A percentile compares a stretch with the other conserved stretches of the same genome.
phyloP scores from a whole-genome alignment of 2,329 filamentous ascomycete species.

The Arachnomyces sp. region DNA sequence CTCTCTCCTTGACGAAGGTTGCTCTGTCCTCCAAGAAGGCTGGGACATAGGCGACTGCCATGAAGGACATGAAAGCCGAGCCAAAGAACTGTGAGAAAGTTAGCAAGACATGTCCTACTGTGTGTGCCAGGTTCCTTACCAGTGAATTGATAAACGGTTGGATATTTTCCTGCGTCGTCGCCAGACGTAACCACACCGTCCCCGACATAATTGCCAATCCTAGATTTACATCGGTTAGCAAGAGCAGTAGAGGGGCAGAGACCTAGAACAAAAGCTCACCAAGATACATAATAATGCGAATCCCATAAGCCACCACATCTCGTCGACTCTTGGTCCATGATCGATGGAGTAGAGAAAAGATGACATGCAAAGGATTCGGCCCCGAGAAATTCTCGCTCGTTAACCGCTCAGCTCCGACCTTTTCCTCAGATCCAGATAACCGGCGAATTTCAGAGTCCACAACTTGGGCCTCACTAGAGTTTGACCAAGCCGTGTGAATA shows the following conservation, averaged over 20 bases:
- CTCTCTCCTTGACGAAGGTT: slow-evolving; percentile 67
- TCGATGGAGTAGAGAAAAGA: slow-evolving; percentile 63
- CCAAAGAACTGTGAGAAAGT: slow-evolving; percentile 52
- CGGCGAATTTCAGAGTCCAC: slow-evolving; percentile 23
- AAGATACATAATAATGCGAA: slow-evolving; percentile 75
- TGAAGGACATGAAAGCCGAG: slow-evolving; percentile 69
- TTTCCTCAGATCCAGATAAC: slow-evolving; percentile 15
- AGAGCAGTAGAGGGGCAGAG: slow-evolving; percentile 7
- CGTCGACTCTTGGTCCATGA: slow-evolving; percentile 77
- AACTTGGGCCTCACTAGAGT: slow-evolving; percentile 36
- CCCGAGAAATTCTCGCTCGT: slow-evolving; percentile 13
- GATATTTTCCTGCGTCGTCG: slow-evolving; percentile 62
- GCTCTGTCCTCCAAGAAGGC: slow-evolving; percentile 71
- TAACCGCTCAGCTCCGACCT: slow-evolving; percentile 4
- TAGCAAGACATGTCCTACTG: background rate
- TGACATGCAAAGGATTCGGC: slow-evolving; percentile 41
- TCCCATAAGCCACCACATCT: slow-evolving; percentile 76
- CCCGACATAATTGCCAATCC: slow-evolving; percentile 79
- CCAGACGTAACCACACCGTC: slow-evolving; percentile 73
- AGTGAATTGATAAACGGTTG: slow-evolving; percentile 78
- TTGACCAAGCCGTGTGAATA: slow-evolving; percentile 51
- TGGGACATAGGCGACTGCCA: slow-evolving; percentile 79
- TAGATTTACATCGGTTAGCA: slow-evolving; percentile 10
- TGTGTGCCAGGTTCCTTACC: slow-evolving; percentile 25
- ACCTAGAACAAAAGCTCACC: slow-evolving; percentile 30